Conservation (phyloP, 768 basidiomycete genomes). For the Amanita thiersii region DNA sequence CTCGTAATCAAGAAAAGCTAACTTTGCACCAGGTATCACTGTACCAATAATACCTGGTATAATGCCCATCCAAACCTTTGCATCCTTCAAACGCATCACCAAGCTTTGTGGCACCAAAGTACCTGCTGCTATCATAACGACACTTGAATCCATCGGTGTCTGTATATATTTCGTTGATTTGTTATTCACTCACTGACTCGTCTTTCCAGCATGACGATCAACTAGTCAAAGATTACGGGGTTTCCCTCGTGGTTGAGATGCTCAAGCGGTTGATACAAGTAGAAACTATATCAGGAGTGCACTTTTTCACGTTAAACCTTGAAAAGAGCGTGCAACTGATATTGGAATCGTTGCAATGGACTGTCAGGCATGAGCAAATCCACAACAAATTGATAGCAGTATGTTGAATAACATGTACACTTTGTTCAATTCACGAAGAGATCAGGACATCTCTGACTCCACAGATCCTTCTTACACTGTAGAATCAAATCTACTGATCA, state of each 20-base stretch:
- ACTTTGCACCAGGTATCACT: conserved; percentile 56
- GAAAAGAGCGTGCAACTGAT: conserved; percentile 91
- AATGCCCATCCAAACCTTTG: conserved; percentile 97
- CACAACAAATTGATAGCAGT: conserved; percentile 69
- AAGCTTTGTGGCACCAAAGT: conserved; percentile 82
- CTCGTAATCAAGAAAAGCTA: not conserved
- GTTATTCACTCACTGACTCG: not conserved
- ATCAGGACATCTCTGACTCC: conserved; percentile 32
- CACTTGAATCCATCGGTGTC: conserved; percentile 73
- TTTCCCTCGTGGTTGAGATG: conserved; percentile 76
- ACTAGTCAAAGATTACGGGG: conserved; percentile 92
- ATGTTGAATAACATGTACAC: conserved; percentile 6
- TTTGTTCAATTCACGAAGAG: conserved; percentile 6
- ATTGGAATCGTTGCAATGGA: conserved; percentile 75
- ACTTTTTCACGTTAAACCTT: conserved; percentile 95
- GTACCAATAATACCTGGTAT: conserved; percentile 92
- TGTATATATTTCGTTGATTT: conserved; percentile 14
- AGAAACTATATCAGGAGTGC: conserved; percentile 65
- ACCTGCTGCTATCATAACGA: conserved; percentile 54
- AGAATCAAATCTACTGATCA: conserved; percentile 39
- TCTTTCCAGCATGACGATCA: conserved; percentile 76
- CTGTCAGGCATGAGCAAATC: conserved; percentile 28
- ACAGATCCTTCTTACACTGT: conserved; percentile 17
- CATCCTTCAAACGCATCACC: conserved; percentile 85
- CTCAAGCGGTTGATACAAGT: conserved; percentile 50